A percentile compares a stretch with the other conserved stretches of the same genome.
Conservation (phyloP, 2,329 filamentous ascomycete genomes). For the Akanthomyces muscarius region DNA sequence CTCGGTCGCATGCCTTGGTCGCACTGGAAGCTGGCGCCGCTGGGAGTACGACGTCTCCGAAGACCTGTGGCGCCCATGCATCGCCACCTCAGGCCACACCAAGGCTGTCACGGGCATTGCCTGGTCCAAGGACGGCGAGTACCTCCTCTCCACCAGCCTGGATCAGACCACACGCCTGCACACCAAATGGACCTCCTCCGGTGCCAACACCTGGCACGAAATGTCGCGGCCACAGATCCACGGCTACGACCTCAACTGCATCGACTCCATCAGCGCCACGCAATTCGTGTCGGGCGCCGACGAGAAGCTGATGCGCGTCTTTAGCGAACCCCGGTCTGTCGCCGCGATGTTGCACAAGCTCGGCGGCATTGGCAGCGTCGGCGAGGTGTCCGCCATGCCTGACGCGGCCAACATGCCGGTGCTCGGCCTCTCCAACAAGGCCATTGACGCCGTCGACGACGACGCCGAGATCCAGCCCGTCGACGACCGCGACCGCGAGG, state of each 20-base stretch:
- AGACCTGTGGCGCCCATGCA: constrained; percentile 70
- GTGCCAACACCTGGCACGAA: constrained; percentile 75
- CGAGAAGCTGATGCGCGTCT: constrained; percentile 96
- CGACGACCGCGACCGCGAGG: constrained; percentile 48
- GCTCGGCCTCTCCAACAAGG: constrained; percentile 93
- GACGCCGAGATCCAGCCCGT: constrained; percentile 42
- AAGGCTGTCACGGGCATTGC: constrained; percentile 74
- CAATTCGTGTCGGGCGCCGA: constrained; percentile 94
- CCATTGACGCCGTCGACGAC: constrained; percentile 59
- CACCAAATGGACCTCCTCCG: constrained; percentile 64
- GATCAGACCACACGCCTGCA: constrained; percentile 93
- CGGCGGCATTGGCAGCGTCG: constrained; percentile 50
- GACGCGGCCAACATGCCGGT: constrained; percentile 94
- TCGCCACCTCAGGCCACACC: constrained; percentile 81
- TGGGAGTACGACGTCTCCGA: constrained; percentile 64
- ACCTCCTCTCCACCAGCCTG: constrained; percentile 80
- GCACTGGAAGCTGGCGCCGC: constrained; percentile 88
- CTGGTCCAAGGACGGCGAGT: constrained; percentile 79
- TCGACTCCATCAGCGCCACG: constrained; percentile 67
- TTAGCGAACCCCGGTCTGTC: constrained; percentile 81
- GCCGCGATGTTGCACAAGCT: constrained; percentile 68
- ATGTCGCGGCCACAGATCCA: constrained; percentile 95
- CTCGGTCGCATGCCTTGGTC: constrained; percentile 75
- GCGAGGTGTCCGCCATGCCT: constrained; percentile 52
- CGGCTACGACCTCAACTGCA: constrained; percentile 95